Conservation (phyloP, 805 yeast genomes). For the Danielia oregonensis region DNA sequence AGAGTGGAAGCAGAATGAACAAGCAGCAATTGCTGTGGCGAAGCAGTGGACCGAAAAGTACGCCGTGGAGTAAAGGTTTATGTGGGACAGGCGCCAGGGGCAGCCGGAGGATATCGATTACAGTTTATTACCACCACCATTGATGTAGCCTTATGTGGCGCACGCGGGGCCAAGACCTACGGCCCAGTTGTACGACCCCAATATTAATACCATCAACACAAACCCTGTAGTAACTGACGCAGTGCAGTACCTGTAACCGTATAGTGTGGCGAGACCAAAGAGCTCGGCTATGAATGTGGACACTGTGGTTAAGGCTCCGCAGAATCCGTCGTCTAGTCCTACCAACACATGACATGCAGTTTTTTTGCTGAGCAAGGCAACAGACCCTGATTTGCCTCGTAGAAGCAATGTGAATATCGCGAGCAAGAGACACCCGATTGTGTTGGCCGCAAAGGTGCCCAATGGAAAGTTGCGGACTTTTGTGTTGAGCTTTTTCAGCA, state of each 20-base stretch:
- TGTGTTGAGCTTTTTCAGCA: conserved; percentile 50
- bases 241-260: conserved; percentile 50
- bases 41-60: conserved; percentile 65
- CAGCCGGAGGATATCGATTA: no score
- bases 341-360: conserved; percentile 48
- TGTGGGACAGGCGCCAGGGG: no score
- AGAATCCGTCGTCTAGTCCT: conserved; percentile 62
- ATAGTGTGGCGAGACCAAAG: conserved; percentile 22
- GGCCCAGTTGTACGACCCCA: conserved; percentile 76
- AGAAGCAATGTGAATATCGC: conserved; percentile 41
- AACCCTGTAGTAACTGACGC: conserved; percentile 47
- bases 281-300: conserved; percentile 77
- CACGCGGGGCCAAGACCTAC: conserved; percentile 37
- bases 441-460: conserved; percentile 50
- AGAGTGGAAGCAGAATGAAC: conserved; percentile 88
- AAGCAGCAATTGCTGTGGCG: conserved; percentile 77
- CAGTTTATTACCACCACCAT: no score
- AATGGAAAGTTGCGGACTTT: conserved; percentile 44
- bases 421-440: conserved; percentile 42
- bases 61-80: conserved; percentile 43
- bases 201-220: conserved; percentile 47
- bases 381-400: conserved; percentile 37
- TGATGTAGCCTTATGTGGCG: no score
- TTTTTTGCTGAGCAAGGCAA: conserved; percentile 24
- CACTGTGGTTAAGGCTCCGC: conserved; percentile 71